Conservation (phyloP, 139 green algal species). For the Parachlorella kessleri region DNA sequence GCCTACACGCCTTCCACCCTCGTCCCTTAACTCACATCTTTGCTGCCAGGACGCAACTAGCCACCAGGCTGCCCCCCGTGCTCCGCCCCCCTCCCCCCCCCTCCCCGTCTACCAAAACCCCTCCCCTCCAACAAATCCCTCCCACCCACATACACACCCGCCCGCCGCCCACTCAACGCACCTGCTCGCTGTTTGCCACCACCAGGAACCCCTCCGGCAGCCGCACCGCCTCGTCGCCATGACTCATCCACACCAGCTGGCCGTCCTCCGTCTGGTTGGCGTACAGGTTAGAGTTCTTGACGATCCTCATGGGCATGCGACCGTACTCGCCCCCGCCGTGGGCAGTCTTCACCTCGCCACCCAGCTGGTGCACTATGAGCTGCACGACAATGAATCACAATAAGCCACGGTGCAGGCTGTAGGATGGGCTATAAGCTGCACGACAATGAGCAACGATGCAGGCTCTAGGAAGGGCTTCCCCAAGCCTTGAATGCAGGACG, state of each 20-base stretch:
- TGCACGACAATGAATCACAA: conserved; percentile 65
- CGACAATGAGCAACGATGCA: background rate
- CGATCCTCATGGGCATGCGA: conserved; percentile 87
- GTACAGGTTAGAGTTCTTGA: conserved; percentile 71
- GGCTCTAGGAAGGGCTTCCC: no score
- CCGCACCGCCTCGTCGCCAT: conserved; percentile 90
- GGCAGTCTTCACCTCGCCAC: conserved; percentile 80
- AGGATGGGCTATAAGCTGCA: background rate
- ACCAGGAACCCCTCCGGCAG: conserved; percentile 89
- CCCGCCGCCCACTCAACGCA: no score
- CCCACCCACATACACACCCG: no score
- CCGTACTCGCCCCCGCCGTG: conserved; percentile 93
- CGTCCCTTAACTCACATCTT: no score
- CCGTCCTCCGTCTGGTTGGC: conserved; percentile 36
- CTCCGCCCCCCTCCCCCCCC: no score
- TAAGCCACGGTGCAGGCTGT: background rate
- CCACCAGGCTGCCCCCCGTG: no score
- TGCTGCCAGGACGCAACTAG: no score
- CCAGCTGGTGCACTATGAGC: conserved; percentile 52
- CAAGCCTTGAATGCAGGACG: no score
- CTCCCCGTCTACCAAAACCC: no score
- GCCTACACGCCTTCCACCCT: no score
- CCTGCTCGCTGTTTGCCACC: conserved; percentile 83
- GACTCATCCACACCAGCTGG: conserved; percentile 98
- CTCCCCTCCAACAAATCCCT: no score